Evolutionary conservation across 2,329 filamentous ascomycete species (phyloP).

Genomic region (Helminthosporium solani): DNA sequence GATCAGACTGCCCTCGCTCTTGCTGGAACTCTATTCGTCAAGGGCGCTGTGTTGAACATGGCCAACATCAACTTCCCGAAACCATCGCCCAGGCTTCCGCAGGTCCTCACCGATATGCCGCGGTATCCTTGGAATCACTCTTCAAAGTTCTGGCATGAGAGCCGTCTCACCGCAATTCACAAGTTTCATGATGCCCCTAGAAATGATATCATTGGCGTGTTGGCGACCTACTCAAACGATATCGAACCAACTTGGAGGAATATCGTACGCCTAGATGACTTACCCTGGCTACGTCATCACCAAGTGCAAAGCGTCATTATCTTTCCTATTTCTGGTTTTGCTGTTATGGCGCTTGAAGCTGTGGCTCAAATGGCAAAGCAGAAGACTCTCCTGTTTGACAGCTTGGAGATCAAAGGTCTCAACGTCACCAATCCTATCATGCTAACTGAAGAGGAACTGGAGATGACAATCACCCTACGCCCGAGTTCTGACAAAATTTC

Average conservation of each 20-base stretch:
- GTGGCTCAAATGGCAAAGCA: slow-evolving; percentile 6
- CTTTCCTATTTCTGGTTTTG: slow-evolving; percentile 34
- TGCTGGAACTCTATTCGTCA: slow-evolving; percentile 13
- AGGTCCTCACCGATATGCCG: slow-evolving; percentile 28
- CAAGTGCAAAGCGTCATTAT: slow-evolving; percentile 37
- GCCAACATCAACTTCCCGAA: slow-evolving; percentile 27
- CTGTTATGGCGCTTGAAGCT: slow-evolving; percentile 36
- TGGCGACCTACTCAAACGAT: slow-evolving; percentile 14
- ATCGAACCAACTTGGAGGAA: slow-evolving; percentile 48
- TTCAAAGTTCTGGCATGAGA: slow-evolving; percentile 25
- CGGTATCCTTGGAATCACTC: slow-evolving; percentile 38
- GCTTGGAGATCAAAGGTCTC: slow-evolving; percentile 21
- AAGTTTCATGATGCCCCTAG: slow-evolving; percentile 21
- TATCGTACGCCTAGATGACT: slow-evolving; percentile 43
- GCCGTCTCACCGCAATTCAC: slow-evolving; percentile 12
- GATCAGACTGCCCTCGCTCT: slow-evolving; percentile 19
- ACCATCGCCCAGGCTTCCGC: slow-evolving; percentile 17
- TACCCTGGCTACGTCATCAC: slow-evolving; percentile 53
- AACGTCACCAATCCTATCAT: slow-evolving; percentile 21
- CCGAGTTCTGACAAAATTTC: not conserved
- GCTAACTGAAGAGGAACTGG: slow-evolving; percentile 32
- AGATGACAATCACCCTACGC: slow-evolving; percentile 31
- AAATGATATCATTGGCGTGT: slow-evolving; percentile 22
- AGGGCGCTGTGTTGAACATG: slow-evolving; percentile 18
- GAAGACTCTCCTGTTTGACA: slow-evolving; percentile 13